phyloP scores from a whole-genome alignment of 2,329 filamentous ascomycete genomes.

The Achaetomium macrosporum region DNA sequence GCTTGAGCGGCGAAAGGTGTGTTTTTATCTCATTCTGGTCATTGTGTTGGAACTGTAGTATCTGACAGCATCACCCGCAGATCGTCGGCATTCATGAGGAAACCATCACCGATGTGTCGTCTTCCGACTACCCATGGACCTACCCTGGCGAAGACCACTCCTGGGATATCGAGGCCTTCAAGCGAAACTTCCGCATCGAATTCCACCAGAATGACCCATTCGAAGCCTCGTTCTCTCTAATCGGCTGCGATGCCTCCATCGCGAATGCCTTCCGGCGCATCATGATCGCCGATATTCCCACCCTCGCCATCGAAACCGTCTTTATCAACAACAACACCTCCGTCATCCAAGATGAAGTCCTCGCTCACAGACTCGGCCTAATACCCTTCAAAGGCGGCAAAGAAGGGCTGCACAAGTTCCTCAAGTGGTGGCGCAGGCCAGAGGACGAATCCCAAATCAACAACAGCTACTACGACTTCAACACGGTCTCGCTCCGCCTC shows the following conservation, averaged over 20 bases:
- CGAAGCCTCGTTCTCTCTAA: slow-evolving; percentile 81
- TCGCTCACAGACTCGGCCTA: slow-evolving; percentile 82
- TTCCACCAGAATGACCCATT: slow-evolving; percentile 78
- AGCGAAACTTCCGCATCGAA: slow-evolving; percentile 46
- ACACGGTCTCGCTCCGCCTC: slow-evolving; percentile 76
- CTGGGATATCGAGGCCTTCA: slow-evolving; percentile 42
- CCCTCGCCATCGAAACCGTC: slow-evolving; percentile 87
- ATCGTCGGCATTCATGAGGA: slow-evolving; percentile 83
- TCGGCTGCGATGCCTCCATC: slow-evolving; percentile 86
- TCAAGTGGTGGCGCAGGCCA: slow-evolving; percentile 76
- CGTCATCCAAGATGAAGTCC: slow-evolving; percentile 95
- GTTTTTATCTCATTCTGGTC: slow-evolving; percentile 13
- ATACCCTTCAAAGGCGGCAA: slow-evolving; percentile 80
- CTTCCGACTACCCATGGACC: slow-evolving; percentile 88
- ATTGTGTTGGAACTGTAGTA: neutral
- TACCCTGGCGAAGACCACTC: slow-evolving; percentile 74
- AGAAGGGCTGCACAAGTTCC: slow-evolving; percentile 67
- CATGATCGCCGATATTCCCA: slow-evolving; percentile 88
- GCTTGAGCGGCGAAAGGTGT: slow-evolving; percentile 56
- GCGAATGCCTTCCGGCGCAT: slow-evolving; percentile 98
- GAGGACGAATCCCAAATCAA: slow-evolving; percentile 54
- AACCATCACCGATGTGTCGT: slow-evolving; percentile 82
- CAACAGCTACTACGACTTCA: slow-evolving; percentile 66
- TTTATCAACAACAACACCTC: slow-evolving; percentile 96
- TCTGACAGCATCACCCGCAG: slow-evolving; percentile 38